Evolutionary conservation across 2,329 filamentous ascomycete species (phyloP).

Genomic region (Plenodomus tracheiphilus): DNA sequence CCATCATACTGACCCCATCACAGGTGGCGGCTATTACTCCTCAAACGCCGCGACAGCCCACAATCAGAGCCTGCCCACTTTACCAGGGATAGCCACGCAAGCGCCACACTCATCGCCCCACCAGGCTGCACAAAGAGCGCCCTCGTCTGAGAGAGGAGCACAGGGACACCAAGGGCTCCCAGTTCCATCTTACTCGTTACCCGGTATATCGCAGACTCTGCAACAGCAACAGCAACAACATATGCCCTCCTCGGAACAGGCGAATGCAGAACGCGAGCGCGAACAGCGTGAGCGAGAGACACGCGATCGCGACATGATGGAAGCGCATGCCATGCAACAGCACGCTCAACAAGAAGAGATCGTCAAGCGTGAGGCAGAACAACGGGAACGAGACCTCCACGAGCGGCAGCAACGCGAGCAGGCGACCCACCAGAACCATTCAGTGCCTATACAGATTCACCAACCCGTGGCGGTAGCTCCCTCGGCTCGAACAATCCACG

Average conservation of each 20-base stretch:
- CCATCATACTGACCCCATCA: slow-evolving; percentile 18
- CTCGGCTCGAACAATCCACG: slow-evolving; percentile 80
- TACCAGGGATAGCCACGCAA: slow-evolving; percentile 50
- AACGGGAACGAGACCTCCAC: slow-evolving; percentile 61
- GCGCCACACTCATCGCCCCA: slow-evolving; percentile 49
- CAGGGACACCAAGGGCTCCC: slow-evolving; percentile 40
- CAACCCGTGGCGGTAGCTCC: slow-evolving; percentile 81
- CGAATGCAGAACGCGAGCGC: slow-evolving; percentile 48
- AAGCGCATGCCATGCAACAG: slow-evolving; percentile 48
- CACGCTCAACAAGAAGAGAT: slow-evolving; percentile 59
- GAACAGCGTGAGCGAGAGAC: slow-evolving; percentile 50
- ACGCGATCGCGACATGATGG: slow-evolving; percentile 58
- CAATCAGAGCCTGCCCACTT: slow-evolving; percentile 50
- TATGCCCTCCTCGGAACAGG: slow-evolving; percentile 40
- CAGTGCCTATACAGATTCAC: slow-evolving; percentile 86
- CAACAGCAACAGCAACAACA: slow-evolving; percentile 41
- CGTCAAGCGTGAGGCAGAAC: slow-evolving; percentile 48
- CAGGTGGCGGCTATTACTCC: slow-evolving; percentile 46
- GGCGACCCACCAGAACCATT: slow-evolving; percentile 80
- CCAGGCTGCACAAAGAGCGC: slow-evolving; percentile 39
- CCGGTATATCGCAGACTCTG: slow-evolving; percentile 50
- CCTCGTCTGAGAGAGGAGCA: slow-evolving; percentile 43
- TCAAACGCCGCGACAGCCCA: slow-evolving; percentile 41
- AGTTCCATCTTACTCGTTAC: slow-evolving; percentile 49
- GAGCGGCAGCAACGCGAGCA: slow-evolving; percentile 65